Percentiles rank a stretch among this genome's conserved stretches.
Evolutionary conservation across 2,329 filamentous ascomycete genomes (phyloP).

Genomic region (Paecilomyces fulvus): DNA sequence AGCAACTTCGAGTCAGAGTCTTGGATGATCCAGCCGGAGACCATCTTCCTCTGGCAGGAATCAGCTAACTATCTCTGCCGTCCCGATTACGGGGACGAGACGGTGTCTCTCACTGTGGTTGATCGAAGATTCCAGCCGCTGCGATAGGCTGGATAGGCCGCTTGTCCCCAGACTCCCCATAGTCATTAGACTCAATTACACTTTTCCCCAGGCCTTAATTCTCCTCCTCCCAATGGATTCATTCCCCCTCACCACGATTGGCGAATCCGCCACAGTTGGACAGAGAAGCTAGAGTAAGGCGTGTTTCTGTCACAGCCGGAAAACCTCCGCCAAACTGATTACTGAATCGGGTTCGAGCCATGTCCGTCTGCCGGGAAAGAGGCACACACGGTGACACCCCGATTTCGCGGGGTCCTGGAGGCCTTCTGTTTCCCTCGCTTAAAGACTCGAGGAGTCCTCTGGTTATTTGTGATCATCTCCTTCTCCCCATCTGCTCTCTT

Average conservation of each 20-base stretch:
- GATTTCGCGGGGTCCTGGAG: background rate
- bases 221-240: background rate
- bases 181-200: background rate
- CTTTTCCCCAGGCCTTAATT: background rate
- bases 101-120: background rate
- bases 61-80: background rate
- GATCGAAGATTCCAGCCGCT: background rate
- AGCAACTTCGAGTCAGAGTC: background rate
- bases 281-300: background rate
- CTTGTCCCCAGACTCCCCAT: background rate
- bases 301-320: background rate
- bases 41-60: background rate
- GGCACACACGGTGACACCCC: background rate
- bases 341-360: background rate
- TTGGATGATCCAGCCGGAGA: background rate
- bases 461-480: background rate
- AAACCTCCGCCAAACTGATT: background rate
- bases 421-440: no score
- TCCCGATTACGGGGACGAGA: background rate
- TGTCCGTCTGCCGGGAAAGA: background rate
- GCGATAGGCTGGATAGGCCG: background rate
- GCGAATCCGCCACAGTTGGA: background rate
- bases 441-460: no score
- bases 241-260: background rate
- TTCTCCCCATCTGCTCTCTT: background rate